Conservation (phyloP, 129 eudicot genomes). For the Heracleum sosnowskyi region DNA sequence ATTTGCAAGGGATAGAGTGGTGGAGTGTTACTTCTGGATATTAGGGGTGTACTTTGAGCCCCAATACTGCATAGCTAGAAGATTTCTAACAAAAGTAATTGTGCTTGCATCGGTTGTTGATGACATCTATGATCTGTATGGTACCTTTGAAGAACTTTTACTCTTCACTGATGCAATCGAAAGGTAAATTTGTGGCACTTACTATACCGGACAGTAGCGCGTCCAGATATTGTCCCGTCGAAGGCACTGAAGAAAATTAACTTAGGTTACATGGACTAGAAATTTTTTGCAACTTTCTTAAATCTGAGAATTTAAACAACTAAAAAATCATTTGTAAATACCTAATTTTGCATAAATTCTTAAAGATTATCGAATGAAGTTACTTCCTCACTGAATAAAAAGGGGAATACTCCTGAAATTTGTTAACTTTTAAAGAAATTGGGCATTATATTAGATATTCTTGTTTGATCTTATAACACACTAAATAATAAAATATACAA, state of each 20-base stretch:
- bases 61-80: not conserved
- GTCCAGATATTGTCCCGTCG: too few species aligned
- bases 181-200: not conserved
- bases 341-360: too few species aligned
- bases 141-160: conserved; percentile 5
- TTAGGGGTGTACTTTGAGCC: conserved; percentile 8
- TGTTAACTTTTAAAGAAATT: too few species aligned
- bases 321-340: too few species aligned
- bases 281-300: too few species aligned
- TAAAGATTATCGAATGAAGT: too few species aligned
- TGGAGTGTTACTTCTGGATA: conserved; percentile 7
- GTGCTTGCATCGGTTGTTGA: not conserved
- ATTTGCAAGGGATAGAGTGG: conserved; percentile 9
- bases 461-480: not conserved
- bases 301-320: too few species aligned
- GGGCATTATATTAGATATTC: not conserved
- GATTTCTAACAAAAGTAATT: not conserved
- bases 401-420: too few species aligned
- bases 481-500: not conserved
- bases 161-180: conserved; percentile 1
- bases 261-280: too few species aligned
- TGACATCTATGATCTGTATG: conserved; percentile 10
- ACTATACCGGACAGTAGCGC: too few species aligned
- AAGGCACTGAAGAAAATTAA: too few species aligned
- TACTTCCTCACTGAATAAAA: too few species aligned